Evolutionary conservation across 345 rosid genomes (phyloP).

Genomic region (Noccaea caerulescens): DNA sequence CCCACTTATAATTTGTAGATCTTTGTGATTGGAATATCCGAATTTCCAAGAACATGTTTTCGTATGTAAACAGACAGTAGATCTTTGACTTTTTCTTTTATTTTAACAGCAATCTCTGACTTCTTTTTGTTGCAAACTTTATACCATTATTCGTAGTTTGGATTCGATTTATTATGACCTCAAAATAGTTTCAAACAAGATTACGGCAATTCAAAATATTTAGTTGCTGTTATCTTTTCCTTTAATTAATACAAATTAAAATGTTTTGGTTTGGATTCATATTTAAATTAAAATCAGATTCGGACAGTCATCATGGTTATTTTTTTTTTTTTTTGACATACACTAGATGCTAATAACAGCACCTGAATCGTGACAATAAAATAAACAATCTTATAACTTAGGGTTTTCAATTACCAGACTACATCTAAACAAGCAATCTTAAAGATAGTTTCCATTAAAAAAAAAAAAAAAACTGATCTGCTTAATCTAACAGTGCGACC

Average conservation of each 20-base stretch:
- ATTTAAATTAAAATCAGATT: neutral
- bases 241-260: neutral
- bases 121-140: constrained; percentile 1
- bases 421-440: constrained; percentile 25
- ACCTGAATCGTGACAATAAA: neutral
- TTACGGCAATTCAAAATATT: too few relatives aligned
- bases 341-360: neutral
- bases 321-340: too few relatives aligned
- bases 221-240: neutral
- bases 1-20: neutral
- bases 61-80: neutral
- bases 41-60: neutral
- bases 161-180: neutral
- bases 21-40: neutral
- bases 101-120: neutral
- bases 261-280: neutral
- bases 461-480: neutral
- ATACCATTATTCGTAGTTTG: neutral
- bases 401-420: neutral
- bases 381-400: neutral
- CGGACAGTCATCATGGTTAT: neutral
- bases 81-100: too few relatives aligned
- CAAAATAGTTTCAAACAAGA: too few relatives aligned
- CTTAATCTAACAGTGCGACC: neutral
- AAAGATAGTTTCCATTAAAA: neutral